Base-by-base conservation (phyloP, 2,329 filamentous ascomycete species). In the Xylaria sp. region DNA sequence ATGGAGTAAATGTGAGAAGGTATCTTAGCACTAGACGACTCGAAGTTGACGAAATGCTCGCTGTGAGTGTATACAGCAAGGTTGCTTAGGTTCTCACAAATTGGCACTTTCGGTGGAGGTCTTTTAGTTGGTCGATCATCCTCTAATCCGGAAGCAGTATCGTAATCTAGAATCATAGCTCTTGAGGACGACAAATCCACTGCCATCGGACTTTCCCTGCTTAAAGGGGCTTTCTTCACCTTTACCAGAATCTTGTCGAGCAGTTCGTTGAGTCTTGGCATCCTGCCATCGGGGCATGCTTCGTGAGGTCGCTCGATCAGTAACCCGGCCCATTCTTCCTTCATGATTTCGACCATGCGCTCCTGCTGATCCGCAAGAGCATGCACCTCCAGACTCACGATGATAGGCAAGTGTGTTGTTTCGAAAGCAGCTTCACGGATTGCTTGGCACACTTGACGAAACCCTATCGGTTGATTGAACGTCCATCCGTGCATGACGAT, bases 261-360 rank as follows among this genome's bases (percentile, higher is more conserved):
- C 58, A 98, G 80, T 13, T 93, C 88, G 15, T 87, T 87, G 0
- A 97, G 89, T 36, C 88, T 86, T 0, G 92, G 91, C 29, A 95
- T 86, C 5, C 82, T 81, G 62, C 86, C 82, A 15, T 78, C 81
- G 0, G 88, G 83, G 76, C 82, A 81, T 72, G 83, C 79, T 22
- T 85, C 82, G 22, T 80, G 84, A 42, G 81, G 81, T 60, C 80
- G 73, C 25, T 93, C 89, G 11, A 97, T 83, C 5, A 98, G 83
- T 73, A 91, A 81, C 0, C 87, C 89, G 45, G 86, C 87, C 94
- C 94, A 99, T 70, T 92, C 91, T 72, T 97, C 89, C 71, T 89
- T 89, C 91, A 99, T 97, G 69, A 98, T 97, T 63, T 92, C 87
- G 11, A 97, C 94, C 92, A 98, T 97, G 57, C 92, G 86, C 70